These are phyloP conservation scores for Phytophthora cactorum DNA, from an alignment of 352 stramenopile genomes.

Conservation along the genomic window DNA sequence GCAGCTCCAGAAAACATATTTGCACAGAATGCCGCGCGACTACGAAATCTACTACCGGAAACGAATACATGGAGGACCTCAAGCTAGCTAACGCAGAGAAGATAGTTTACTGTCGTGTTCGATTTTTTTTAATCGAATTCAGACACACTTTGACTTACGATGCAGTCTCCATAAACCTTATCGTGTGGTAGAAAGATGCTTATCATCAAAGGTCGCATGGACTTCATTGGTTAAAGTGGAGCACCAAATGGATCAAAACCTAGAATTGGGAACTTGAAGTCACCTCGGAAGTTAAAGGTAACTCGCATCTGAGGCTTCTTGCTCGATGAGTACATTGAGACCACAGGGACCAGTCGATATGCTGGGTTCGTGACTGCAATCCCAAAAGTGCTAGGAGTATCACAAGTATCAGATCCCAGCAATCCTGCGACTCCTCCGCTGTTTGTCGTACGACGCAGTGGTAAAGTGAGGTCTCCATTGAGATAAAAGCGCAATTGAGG, in stretches of 20 bases:
- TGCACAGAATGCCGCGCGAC: too few relatives aligned
- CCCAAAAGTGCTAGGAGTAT: constrained; percentile 15
- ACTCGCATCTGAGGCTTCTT: constrained; percentile 76
- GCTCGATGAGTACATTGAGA: constrained; percentile 82
- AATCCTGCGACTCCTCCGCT: not conserved
- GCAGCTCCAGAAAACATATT: too few relatives aligned
- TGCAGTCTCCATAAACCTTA: too few relatives aligned
- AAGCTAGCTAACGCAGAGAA: too few relatives aligned
- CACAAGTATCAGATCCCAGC: not conserved
- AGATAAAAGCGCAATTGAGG: constrained; percentile 78
- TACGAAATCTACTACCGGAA: too few relatives aligned
- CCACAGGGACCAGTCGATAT: constrained; percentile 66
- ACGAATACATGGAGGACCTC: too few relatives aligned
- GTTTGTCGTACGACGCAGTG: constrained; percentile 25
- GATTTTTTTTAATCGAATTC: too few relatives aligned
- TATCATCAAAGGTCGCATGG: too few relatives aligned
- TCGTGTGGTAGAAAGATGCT: too few relatives aligned
- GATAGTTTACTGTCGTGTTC: too few relatives aligned
- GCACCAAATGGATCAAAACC: constrained; percentile 79
- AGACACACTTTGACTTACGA: too few relatives aligned
- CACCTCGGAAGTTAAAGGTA: constrained; percentile 79
- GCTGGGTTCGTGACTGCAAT: constrained; percentile 64
- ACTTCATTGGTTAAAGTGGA: constrained; percentile 33
- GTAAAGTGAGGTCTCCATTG: constrained; percentile 75
- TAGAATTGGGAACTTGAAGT: constrained; percentile 69